phyloP scores from a whole-genome alignment of 495 filamentous ascomycete genomes.

The Terfezia claveryi region DNA sequence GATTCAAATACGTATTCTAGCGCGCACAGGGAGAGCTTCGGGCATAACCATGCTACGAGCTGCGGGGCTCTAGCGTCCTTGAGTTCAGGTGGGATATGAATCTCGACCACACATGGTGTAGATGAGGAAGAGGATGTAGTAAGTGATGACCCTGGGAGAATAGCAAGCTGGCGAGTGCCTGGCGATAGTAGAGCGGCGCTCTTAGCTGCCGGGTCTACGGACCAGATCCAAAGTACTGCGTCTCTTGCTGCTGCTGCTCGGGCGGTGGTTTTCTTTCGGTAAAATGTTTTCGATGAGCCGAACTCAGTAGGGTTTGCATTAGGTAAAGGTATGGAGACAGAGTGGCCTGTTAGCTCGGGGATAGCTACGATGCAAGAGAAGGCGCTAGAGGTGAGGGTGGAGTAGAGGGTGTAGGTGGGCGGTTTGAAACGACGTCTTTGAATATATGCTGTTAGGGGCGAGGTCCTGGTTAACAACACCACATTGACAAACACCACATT shows the following conservation, averaged over 20 bases:
- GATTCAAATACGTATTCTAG: slow-evolving; percentile 11
- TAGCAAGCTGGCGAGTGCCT: too few relatives aligned
- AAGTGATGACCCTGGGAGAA: too few relatives aligned
- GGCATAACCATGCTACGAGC: slow-evolving; percentile 15
- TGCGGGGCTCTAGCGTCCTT: slow-evolving; percentile 7
- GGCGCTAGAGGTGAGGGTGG: slow-evolving; percentile 5
- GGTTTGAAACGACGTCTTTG: slow-evolving; percentile 1
- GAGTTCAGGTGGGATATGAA: background rate
- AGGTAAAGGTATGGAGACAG: slow-evolving; percentile 2
- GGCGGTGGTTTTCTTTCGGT: slow-evolving; percentile 14
- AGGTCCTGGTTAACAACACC: too few relatives aligned
- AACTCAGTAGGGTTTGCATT: slow-evolving; percentile 10
- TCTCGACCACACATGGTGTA: too few relatives aligned
- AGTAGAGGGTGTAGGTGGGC: slow-evolving; percentile 12
- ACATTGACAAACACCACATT: too few relatives aligned
- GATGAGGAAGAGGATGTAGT: too few relatives aligned
- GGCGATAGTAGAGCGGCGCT: too few relatives aligned
- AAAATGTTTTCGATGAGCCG: slow-evolving; percentile 13
- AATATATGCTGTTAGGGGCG: too few relatives aligned
- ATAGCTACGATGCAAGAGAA: slow-evolving; percentile 11
- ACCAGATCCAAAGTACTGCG: slow-evolving; percentile 11
- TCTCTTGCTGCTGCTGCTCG: slow-evolving; percentile 14
- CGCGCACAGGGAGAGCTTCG: slow-evolving; percentile 9
- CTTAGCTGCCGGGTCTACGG: slow-evolving; percentile 1
- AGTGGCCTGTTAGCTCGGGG: slow-evolving; percentile 3